Evolutionary conservation across 2,329 filamentous ascomycete genomes (phyloP).

Genomic region (Aspergillus melleus): DNA sequence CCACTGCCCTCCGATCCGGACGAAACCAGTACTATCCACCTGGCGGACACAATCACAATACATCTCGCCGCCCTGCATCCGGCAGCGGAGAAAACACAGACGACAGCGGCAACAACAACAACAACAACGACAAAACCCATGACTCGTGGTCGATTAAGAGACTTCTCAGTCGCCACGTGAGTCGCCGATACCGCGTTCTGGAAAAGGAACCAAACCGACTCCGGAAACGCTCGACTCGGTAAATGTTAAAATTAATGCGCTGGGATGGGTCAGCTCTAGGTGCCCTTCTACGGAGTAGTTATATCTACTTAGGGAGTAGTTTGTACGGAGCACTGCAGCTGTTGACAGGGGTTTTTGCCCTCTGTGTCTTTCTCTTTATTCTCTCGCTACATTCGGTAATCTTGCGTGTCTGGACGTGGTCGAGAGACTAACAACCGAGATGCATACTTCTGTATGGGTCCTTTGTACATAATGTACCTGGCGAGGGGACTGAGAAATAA

Average conservation of each 20-base stretch:
- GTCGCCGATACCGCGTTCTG: slow-evolving; percentile 30
- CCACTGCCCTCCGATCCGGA: slow-evolving; percentile 15
- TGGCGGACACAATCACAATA: slow-evolving; percentile 6
- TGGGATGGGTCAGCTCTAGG: not conserved
- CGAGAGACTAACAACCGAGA: not conserved
- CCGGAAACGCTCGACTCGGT: slow-evolving; percentile 25
- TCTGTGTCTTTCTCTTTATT: not conserved
- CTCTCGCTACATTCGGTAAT: not conserved
- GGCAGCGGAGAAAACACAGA: not conserved
- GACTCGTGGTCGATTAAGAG: slow-evolving; percentile 31
- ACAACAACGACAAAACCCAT: slow-evolving; percentile 6
- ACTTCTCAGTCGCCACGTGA: slow-evolving; percentile 27
- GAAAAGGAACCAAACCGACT: slow-evolving; percentile 34
- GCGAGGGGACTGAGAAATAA: not conserved
- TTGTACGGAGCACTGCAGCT: not conserved
- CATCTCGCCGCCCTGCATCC: slow-evolving; percentile 4
- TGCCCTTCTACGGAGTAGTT: not conserved
- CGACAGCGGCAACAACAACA: no score
- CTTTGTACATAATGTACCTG: not conserved
- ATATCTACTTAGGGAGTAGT: not conserved
- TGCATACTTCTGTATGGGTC: not conserved
- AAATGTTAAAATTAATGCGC: not conserved
- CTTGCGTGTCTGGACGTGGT: not conserved
- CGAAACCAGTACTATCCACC: slow-evolving; percentile 15
- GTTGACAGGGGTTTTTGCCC: not conserved